Evolutionary conservation across 2,329 filamentous ascomycete species (phyloP).

Genomic region (Ambrosiella cleistominuta): DNA sequence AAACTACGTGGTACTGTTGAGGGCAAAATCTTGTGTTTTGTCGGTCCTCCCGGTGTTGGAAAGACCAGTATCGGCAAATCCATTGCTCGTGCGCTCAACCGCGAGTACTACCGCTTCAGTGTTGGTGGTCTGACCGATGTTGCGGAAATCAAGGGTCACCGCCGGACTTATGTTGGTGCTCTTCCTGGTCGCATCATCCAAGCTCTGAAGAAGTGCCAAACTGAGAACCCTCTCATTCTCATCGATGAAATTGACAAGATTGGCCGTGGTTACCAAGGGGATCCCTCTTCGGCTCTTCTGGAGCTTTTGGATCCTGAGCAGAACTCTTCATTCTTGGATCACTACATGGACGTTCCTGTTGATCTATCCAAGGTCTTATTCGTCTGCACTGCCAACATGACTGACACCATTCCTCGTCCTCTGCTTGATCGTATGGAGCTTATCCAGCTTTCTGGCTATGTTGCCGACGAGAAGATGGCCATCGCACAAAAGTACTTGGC

Average conservation of each 20-base stretch:
- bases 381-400: conserved; percentile 98
- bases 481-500: conserved; percentile 88
- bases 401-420: conserved; percentile 87
- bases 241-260: conserved; percentile 99
- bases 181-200: conserved; percentile 94
- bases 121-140: conserved; percentile 94
- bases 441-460: conserved; percentile 89
- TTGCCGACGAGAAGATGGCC: conserved; percentile 96
- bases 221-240: conserved; percentile 87
- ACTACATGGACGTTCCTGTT: conserved; percentile 96
- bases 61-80: conserved; percentile 99
- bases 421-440: conserved; percentile 95
- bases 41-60: conserved; percentile 89
- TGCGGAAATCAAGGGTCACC: conserved; percentile 95
- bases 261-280: conserved; percentile 86
- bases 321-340: conserved; percentile 91
- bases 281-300: conserved; percentile 82
- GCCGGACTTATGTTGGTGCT: conserved; percentile 89
- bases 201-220: conserved; percentile 96
- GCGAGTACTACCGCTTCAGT: conserved; percentile 96
- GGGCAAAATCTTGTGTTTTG: conserved; percentile 95
- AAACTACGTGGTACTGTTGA: conserved; percentile 94
- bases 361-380: conserved; percentile 96
- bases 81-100: conserved; percentile 81
- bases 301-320: conserved; percentile 93